A percentile compares a stretch with the other conserved stretches of the same genome.
phyloP scores from a whole-genome alignment of 129 eudicot genomes.

The Helianthus annuus region HanXRQr2.0-SUNRISE NC_035448.2:198906245-198906744 shows the following conservation, averaged over 20 bases:
- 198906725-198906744: too few relatives aligned
- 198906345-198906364: constrained; percentile 49
- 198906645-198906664: too few relatives aligned
- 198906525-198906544: constrained; percentile 45
- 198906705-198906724: too few relatives aligned
- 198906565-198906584: constrained; percentile 52
- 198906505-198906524: constrained; percentile 42
- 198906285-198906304: constrained; percentile 92
- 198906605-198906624: neutral
- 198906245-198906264: constrained; percentile 99
- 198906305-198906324: too few relatives aligned
- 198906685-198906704: too few relatives aligned
- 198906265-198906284: constrained; percentile 89
- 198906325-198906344: too few relatives aligned
- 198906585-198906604: constrained; percentile 19
- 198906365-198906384: constrained; percentile 88
- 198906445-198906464: constrained; percentile 64
- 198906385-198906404: constrained; percentile 97
- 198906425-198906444: constrained; percentile 43
- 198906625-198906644: neutral
- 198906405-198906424: constrained; percentile 64
- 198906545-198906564: constrained; percentile 49
- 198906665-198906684: too few relatives aligned
- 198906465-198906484: constrained; percentile 16
- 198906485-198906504: constrained; percentile 21